Base-by-base conservation (phyloP, 495 filamentous ascomycete genomes). In the Paragyromitra xinjiangensis region DNA sequence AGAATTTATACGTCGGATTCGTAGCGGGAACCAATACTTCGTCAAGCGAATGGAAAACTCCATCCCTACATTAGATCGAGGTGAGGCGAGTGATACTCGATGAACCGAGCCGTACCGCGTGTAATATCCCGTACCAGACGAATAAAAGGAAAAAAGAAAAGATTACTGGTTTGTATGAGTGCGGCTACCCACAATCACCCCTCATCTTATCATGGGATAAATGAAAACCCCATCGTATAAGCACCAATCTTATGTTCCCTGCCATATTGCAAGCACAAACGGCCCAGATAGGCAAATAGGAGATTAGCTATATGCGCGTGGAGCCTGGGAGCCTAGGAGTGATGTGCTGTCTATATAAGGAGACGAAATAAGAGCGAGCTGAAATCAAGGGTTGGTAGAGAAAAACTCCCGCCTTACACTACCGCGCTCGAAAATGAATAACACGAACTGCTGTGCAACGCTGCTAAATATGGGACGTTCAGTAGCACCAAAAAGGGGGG, bases 401-500 rank as follows among this genome's bases (percentile, higher is more conserved):
- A 2, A 51, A 5, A 39, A 39, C 16, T 51, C 45, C 26, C 29
- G 14, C 8, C 14, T 61, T 61, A 16, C 42, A 45, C 53, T 34
- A 39, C 67, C 39, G 58, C 39, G 7, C 5, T 19, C 29, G 29
- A 34, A 34, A 34, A 59, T 45, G 22, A 24, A 48, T 14, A 68
- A 56, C 53, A 69, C 66, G 51, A 69, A 24, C 50, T 58, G 37
- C 59, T 40, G 69, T 71, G 58, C 29, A 34, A 71, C 69, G 39
- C 5, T 64, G 37, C 64, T 75, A 70, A 56, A 71, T 63, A 72
- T 58, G 58, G 64, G 11, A 3, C 9, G 37, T 34, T 19, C 64
- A 68, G 64, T 58, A 12, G 34, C 29, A 44, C 65, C 50, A 12
- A 42, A 63, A 59, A 51, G 3, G 48, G 55, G 50, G 55, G 53